Evolutionary conservation across 2,329 filamentous ascomycete genomes (phyloP), one percentile per base, ranked within the genome.

Genomic region (Ophiostoma fasciatum): DNA sequence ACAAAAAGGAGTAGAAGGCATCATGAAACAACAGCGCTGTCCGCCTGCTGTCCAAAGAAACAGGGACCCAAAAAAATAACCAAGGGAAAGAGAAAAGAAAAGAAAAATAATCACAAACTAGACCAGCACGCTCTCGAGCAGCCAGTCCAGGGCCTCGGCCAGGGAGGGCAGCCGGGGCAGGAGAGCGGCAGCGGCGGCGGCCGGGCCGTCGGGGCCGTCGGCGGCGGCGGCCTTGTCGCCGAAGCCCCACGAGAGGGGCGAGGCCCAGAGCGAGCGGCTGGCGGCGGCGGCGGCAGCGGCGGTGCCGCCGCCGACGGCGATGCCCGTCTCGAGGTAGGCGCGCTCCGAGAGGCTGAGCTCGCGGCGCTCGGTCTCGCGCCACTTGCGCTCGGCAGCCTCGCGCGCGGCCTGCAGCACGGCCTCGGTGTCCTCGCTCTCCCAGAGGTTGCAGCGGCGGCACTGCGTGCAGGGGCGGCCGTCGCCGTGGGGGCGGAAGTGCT

Each of bases 401-500:
- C 76, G 78, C 0, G 82, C 82, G 40, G 71, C 66, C 33, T 66
- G 66, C 23, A 85, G 66, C 15, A 83, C 73, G 23, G 64, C 61
- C 41, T 84, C 80, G 39, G 67, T 71, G 47, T 85, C 74, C 52
- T 87, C 82, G 37, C 76, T 69, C 57, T 87, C 80, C 60, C 78
- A 81, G 10, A 88, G 64, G 50, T 85, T 84, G 57, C 82, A 88
- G 48, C 74, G 75, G 28, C 78, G 76, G 58, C 90, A 96, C 54
- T 92, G 75, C 1, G 56, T 65, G 54, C 90, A 98, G 12, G 66
- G 63, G 12, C 71, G 69, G 15, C 66, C 63, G 33, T 87, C 84
- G 0, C 80, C 82, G 42, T 81, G 71, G 9, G 82, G 78, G 8
- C 90, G 71, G 55, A 96, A 96, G 58, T 96, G 90, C 53, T 94